Percentiles rank a stretch among this genome's conserved stretches.
Conservation (phyloP, 768 basidiomycete species). For the Mycena epipterygia region DNA sequence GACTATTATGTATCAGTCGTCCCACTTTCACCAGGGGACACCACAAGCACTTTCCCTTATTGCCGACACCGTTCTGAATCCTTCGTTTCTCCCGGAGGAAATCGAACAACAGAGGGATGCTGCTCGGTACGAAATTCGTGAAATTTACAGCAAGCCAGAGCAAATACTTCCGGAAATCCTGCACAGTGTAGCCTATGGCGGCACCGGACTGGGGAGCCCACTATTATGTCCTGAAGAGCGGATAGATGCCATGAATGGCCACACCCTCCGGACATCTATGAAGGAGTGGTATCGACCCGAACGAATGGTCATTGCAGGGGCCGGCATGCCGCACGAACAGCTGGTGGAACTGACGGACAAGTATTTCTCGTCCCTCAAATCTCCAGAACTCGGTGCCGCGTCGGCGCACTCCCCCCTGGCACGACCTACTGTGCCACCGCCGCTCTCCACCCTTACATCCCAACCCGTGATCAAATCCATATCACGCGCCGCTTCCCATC, state of each 20-base stretch:
- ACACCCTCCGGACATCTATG: conserved; percentile 74
- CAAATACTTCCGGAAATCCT: conserved; percentile 93
- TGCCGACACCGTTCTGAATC: conserved; percentile 89
- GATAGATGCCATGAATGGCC: conserved; percentile 74
- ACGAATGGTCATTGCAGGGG: conserved; percentile 94
- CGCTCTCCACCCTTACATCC: conserved; percentile 65
- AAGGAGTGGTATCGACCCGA: conserved; percentile 93
- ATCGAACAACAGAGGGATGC: conserved; percentile 88
- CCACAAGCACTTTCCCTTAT: conserved; percentile 89
- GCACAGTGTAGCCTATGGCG: conserved; percentile 87
- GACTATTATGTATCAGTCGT: conserved; percentile 98
- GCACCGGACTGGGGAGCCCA: conserved; percentile 88
- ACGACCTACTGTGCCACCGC: conserved; percentile 64
- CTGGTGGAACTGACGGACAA: conserved; percentile 89
- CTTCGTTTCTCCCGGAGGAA: conserved; percentile 83
- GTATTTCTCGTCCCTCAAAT: conserved; percentile 81
- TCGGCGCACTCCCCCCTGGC: conserved; percentile 38
- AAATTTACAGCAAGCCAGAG: conserved; percentile 90
- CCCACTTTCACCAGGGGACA: conserved; percentile 88
- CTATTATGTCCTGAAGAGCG: conserved; percentile 90
- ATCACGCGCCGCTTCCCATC: conserved; percentile 84
- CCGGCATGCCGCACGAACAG: conserved; percentile 91
- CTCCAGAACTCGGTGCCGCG: conserved; percentile 44
- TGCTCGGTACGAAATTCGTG: conserved; percentile 91
- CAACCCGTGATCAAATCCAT: conserved; percentile 73